Evolutionary conservation across 176 grass and related monocot genomes (phyloP).

Genomic region (Hordeum marinum): DNA sequence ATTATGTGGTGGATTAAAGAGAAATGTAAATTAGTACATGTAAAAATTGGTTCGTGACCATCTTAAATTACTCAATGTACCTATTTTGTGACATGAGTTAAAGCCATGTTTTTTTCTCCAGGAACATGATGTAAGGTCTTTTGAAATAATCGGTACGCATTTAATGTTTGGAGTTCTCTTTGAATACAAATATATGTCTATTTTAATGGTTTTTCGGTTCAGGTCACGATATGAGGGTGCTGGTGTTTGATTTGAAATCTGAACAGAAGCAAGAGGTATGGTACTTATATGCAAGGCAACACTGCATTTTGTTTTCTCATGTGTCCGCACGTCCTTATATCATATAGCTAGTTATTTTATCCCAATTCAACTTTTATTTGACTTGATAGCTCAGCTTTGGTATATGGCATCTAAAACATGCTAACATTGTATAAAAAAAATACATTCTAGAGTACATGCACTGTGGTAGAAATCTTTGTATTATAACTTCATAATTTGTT

Average conservation of each 20-base stretch:
- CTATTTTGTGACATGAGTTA: too few relatives aligned
- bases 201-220: background rate
- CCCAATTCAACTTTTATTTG: background rate
- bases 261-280: conserved; percentile 75
- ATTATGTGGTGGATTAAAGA: background rate
- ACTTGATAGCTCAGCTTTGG: background rate
- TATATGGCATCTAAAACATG: background rate
- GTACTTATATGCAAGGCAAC: background rate
- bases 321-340: background rate
- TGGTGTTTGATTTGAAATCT: conserved; percentile 64
- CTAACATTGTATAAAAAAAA: background rate
- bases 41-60: background rate
- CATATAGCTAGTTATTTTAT: background rate
- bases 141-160: background rate
- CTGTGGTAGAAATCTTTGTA: too few relatives aligned
- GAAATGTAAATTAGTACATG: background rate
- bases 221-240: conserved; percentile 88
- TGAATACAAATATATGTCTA: background rate
- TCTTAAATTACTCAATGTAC: background rate
- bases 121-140: background rate
- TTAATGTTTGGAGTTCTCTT: background rate
- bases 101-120: background rate
- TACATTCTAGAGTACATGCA: too few relatives aligned
- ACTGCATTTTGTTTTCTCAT: conserved; percentile 2
- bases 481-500: too few relatives aligned